Evolutionary conservation across 176 grass and related monocot species (phyloP).

Genomic region (Lolium multiflorum): DNA sequence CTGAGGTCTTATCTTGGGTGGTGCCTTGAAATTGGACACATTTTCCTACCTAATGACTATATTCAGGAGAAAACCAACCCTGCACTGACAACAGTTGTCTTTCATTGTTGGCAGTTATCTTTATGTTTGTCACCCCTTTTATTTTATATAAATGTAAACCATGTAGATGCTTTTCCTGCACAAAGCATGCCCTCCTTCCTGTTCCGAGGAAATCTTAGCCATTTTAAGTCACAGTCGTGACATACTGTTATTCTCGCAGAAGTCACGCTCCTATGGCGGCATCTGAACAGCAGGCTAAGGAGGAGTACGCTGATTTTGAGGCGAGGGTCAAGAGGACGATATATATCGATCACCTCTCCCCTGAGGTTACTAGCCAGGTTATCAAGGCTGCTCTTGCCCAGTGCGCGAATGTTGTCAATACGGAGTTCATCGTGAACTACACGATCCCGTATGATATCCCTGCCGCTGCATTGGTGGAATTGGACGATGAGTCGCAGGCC

Average conservation of each 20-base stretch:
- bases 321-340: constrained; percentile 59
- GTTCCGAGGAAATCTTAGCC: background rate
- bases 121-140: background rate
- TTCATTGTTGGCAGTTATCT: background rate
- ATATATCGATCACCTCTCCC: constrained; percentile 65
- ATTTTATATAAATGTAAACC: background rate
- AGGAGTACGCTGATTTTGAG: constrained; percentile 58
- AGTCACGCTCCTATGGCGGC: constrained; percentile 40
- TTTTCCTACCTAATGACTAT: background rate
- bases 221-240: background rate
- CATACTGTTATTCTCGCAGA: background rate
- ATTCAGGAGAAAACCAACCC: background rate
- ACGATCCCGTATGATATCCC: constrained; percentile 64
- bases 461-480: constrained; percentile 47
- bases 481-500: constrained; percentile 47
- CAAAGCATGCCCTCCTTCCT: background rate
- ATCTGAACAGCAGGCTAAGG: constrained; percentile 32
- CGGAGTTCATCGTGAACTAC: constrained; percentile 74
- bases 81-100: background rate
- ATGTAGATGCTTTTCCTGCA: background rate
- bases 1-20: no score
- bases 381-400: constrained; percentile 67
- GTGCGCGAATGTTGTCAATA: constrained; percentile 51
- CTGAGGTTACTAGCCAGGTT: constrained; percentile 48
- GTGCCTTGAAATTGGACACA: no score